Conservation (phyloP, 2,329 filamentous ascomycete genomes). For the Harringtonia lauricola region DNA sequence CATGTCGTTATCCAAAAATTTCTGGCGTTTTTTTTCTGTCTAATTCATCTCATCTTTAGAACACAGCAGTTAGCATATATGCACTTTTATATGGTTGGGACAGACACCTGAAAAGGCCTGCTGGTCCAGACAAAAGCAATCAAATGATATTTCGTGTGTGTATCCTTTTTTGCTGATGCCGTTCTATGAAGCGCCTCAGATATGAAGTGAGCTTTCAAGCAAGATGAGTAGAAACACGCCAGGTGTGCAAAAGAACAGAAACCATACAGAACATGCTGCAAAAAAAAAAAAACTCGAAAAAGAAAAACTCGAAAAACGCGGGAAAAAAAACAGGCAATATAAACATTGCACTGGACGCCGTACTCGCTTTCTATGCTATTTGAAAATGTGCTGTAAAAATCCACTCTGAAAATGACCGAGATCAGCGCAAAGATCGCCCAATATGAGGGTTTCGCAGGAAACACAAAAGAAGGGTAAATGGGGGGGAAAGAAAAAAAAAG, state of each 20-base stretch:
- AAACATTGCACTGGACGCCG: conserved; percentile 2
- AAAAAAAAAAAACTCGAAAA: not conserved
- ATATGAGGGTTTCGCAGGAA: not conserved
- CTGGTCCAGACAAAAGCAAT: too few relatives aligned
- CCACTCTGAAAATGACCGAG: not conserved
- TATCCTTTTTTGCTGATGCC: not conserved
- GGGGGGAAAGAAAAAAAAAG: not conserved
- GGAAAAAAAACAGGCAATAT: conserved; percentile 1
- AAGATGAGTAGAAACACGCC: too few relatives aligned
- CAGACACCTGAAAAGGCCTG: too few relatives aligned
- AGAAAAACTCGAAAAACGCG: not conserved
- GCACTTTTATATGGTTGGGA: too few relatives aligned
- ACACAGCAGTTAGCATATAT: too few relatives aligned
- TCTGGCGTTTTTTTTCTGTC: not conserved
- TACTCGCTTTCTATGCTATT: conserved; percentile 7
- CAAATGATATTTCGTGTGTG: not conserved
- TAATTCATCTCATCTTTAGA: too few relatives aligned
- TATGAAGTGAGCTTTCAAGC: not conserved
- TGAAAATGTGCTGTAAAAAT: not conserved
- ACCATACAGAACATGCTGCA: not conserved
- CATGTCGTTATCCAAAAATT: not conserved
- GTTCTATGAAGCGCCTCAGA: not conserved
- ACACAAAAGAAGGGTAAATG: not conserved
- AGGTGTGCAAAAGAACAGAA: too few relatives aligned
- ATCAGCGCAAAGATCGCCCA: not conserved